phyloP scores from a whole-genome alignment of 2,329 filamentous ascomycete species.

The Beauveria sp. region DNA sequence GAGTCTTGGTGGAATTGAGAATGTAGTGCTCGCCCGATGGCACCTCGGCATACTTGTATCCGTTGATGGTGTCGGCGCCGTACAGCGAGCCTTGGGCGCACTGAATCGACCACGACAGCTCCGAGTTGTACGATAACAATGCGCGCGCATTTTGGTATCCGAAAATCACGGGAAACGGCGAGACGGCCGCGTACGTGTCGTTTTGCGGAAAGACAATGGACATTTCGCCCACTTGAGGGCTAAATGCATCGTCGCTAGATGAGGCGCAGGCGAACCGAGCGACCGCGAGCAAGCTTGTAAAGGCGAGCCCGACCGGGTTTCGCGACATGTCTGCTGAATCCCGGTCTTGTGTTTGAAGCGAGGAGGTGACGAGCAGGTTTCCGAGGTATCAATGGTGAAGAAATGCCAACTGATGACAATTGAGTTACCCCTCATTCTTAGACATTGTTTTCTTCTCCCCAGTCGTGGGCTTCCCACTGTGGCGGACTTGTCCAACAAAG shows the following conservation, averaged over 20 bases:
- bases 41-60: constrained; percentile 1
- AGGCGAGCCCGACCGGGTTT: constrained; percentile 1
- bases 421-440: not conserved
- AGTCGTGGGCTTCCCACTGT: too few relatives aligned
- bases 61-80: not conserved
- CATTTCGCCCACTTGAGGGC: not conserved
- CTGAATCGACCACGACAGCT: constrained; percentile 2
- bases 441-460: not conserved
- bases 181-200: constrained; percentile 6
- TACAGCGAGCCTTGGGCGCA: constrained; percentile 1
- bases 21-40: not conserved
- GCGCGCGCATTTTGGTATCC: constrained; percentile 6
- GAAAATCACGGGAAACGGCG: constrained; percentile 10
- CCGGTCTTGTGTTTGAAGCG: not conserved
- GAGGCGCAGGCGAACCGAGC: constrained; percentile 6
- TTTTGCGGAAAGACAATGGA: constrained; percentile 10
- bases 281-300: not conserved
- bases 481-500: too few relatives aligned
- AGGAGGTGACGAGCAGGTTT: not conserved
- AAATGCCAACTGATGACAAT: not conserved
- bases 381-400: not conserved
- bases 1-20: not conserved
- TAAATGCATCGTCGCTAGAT: not conserved
- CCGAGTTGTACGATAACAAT: not conserved
- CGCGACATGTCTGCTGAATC: not conserved